Conservation (phyloP, 352 stramenopile species). For the Phytophthora quininea region DNA sequence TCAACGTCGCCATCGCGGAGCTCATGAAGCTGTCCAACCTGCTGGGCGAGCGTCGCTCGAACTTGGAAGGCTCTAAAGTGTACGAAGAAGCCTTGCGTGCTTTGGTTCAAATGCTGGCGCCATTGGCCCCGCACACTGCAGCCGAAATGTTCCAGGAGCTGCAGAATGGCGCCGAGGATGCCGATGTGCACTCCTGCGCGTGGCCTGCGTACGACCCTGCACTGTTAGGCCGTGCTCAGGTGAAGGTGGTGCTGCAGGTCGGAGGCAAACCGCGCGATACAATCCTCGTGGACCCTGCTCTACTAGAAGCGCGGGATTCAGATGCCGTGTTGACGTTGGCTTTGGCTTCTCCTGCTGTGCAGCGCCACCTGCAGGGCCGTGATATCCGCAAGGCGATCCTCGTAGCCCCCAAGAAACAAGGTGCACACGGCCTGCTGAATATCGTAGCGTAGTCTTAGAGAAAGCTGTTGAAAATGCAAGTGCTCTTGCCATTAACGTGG, state of each 20-base stretch:
- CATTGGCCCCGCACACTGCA: slow-evolving; percentile 78
- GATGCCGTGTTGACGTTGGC: slow-evolving; percentile 71
- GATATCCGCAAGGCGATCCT: slow-evolving; percentile 77
- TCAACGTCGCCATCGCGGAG: slow-evolving; percentile 90
- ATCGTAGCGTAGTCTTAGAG: slow-evolving; percentile 48
- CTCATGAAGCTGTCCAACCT: slow-evolving; percentile 92
- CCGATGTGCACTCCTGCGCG: slow-evolving; percentile 63
- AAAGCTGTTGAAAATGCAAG: no score
- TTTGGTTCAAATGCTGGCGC: slow-evolving; percentile 81
- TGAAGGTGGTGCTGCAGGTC: slow-evolving; percentile 86
- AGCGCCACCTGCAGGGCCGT: slow-evolving; percentile 73
- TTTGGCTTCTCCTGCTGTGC: slow-evolving; percentile 55
- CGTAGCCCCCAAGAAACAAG: slow-evolving; percentile 83
- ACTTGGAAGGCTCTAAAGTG: slow-evolving; percentile 36
- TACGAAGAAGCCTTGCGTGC: slow-evolving; percentile 64
- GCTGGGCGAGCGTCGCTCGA: slow-evolving; percentile 56
- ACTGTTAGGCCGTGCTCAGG: slow-evolving; percentile 68
- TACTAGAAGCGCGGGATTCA: slow-evolving; percentile 52
- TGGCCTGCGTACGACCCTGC: slow-evolving; percentile 68
- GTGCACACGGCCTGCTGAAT: slow-evolving; percentile 76
- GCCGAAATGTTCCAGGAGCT: slow-evolving; percentile 81
- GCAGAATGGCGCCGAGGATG: slow-evolving; percentile 23
- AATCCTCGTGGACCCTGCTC: slow-evolving; percentile 60
- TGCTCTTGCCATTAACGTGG: no score
- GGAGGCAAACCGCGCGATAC: slow-evolving; percentile 79